Base-by-base conservation (phyloP, 1,139 yeast genomes). In the Kazachstania sp. region DNA sequence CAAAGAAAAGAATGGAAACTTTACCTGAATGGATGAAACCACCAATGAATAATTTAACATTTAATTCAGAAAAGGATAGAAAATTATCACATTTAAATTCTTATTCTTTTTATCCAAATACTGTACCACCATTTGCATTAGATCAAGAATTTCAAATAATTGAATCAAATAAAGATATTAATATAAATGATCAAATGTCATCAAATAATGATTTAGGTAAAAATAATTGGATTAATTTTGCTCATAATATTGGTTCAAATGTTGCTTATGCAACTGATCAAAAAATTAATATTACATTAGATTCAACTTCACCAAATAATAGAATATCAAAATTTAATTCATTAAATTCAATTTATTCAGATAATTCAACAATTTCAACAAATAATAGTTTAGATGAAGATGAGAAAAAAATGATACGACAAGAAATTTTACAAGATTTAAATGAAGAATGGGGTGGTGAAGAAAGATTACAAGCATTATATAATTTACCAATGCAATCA, bases 391-490 rank as follows among this genome's bases (percentile, higher is more conserved):
- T 39, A 28, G 45, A 45, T 34, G 58, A 48, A 6, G 54, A 45
- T n/a, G 65, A 57, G 36, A 53, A 54, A 43, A 60, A 54, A 29
- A 53, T 45, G 39, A 63, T 57, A 46, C 47, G 49, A 45, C 48
- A 50, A 35, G 59, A 56, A 43, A 51, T 53, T 3, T 50, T 64
- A 30, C 58, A 69, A 4, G 69, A 72, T 44, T 58, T 75, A 42
- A 62, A 67, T 42, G 77, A 76, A 0, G 64, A 72, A 13, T 84
- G 92, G 92, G 82, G 82, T 35, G 94, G 92, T 29, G 86, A 76
- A 51, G 78, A 76, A 49, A 65, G 88, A 51, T 69, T 84, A 50
- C 73, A 75, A 48, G 70, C 68, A 38, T 78, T 81, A 16, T 73
- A 81, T 51, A 71, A 79, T 50, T 75, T 78, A 8, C 64, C 65